These are phyloP conservation scores for Viola odorata DNA, from an alignment of 345 rosid species.

Conservation along the genomic window DNA sequence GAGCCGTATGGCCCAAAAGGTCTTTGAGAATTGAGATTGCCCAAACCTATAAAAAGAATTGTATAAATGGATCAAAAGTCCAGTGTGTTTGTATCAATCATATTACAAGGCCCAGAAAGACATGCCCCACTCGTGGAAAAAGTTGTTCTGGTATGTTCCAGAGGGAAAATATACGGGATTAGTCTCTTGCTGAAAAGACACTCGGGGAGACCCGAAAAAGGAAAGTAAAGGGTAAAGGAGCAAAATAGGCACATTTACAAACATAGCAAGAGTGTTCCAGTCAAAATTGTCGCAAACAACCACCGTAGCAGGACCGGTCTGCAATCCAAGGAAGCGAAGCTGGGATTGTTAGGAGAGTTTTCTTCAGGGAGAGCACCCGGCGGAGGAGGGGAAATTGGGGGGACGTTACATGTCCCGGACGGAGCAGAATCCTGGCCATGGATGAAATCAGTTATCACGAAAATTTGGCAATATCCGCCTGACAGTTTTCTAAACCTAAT, in stretches of 20 bases:
- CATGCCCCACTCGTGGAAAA: too few species aligned
- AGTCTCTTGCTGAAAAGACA: too few species aligned
- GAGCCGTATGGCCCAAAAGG: too few species aligned
- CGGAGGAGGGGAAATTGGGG: conserved; percentile 64
- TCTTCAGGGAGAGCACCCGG: conserved; percentile 40
- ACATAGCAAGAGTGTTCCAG: conserved; percentile 25
- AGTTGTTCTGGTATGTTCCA: too few species aligned
- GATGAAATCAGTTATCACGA: background rate
- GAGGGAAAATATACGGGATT: too few species aligned
- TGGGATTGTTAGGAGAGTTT: conserved; percentile 18
- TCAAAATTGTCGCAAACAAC: conserved; percentile 32
- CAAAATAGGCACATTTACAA: conserved; percentile 10
- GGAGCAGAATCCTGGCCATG: conserved; percentile 58
- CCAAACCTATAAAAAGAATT: too few species aligned
- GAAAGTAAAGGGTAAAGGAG: conserved; percentile 3
- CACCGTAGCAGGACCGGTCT: conserved; percentile 22
- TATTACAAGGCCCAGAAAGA: too few species aligned
- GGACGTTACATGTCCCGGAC: conserved; percentile 72
- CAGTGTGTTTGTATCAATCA: too few species aligned
- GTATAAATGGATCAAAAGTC: too few species aligned
- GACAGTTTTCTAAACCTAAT: background rate
- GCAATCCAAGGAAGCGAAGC: conserved; percentile 23
- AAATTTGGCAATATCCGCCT: too few species aligned
- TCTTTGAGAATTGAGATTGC: too few species aligned
- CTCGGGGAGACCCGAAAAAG: too few species aligned